Evolutionary conservation across 2,329 filamentous ascomycete genomes (phyloP), one percentile per base, ranked within the genome.

Genomic region (Fusarium tricinctum): DNA sequence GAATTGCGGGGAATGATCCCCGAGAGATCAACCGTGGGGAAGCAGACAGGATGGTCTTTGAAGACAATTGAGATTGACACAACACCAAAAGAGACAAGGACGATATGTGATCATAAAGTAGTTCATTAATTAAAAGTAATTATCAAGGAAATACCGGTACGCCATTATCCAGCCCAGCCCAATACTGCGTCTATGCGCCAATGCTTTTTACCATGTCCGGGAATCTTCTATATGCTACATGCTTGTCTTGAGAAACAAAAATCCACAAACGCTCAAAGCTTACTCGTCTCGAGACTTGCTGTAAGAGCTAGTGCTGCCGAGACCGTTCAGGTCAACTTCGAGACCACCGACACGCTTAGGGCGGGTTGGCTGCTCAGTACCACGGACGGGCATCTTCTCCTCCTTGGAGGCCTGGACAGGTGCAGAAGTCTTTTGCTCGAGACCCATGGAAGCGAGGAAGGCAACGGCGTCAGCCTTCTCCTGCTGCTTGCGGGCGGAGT

Each of bases 381-480:
- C 30, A 1, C 61, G 61, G 4, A 23, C 46, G 4, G 59, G 59
- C 59, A 64, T 64, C 15, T 58, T 63, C 52, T 64, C 52, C 52
- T 64, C 52, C 2, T 64, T 20, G 2, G 61, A 65, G 5, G 53
- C 19, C 22, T 51, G 51, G 2, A 58, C 47, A 4, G 66, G 22
- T 1, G 42, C 8, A 42, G 58, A 38, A 10, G 72, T 71, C n/a
- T 73, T 70, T n/a, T 75, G 64, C 8, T 64, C 59, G 28, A 84
- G 70, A 14, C 82, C 82, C 82, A 84, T 84, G 12, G 80, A 83
- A 42, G 76, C 74, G 52, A 84, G 76, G 73, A 83, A 84, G 2
- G 63, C 63, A 8, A 83, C 73, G 3, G 81, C 83, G 33, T 91
- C 85, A 85, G 77, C 89, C 89, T 66, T 83, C 74, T 82, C 80